Evolutionary conservation across 306 rosid species (phyloP), one percentile per base, ranked within the genome.

Genomic region (Vigna unguiculata): DNA sequence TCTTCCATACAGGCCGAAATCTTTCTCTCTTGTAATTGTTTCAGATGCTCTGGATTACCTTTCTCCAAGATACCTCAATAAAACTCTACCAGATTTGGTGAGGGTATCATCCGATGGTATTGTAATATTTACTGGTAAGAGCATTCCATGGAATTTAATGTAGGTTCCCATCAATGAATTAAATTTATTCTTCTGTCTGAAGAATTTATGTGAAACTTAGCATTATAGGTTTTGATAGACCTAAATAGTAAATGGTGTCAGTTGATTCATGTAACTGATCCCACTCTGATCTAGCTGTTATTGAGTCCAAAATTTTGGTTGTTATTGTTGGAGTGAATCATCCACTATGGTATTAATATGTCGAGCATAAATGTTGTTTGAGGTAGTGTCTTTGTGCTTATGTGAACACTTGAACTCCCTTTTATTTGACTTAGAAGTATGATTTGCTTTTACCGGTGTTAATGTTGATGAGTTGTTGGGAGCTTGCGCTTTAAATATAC

Each of bases 51-150:
- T 91, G 80, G 96, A 91, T 81, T 89, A 91, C 83, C 75, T 91
- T 15, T 91, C 93, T 46, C 93, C 91, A 15, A 85, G 78, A 74
- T 89, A 91, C 87, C 96, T 91, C 82, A 91, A 91, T 82, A 91
- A 84, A 75, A 87, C 96, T 73, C 86, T 91, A 55, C 90, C 91
- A 2, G 91, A 89, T 84, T 83, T 87, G 51, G 92, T 86, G 66
- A 89, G 97, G 81, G 89, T 89, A 54, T 72, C 97, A 48, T 12
- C 81, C 43, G 92, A 83, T 58, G 93, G 97, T 19, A 36, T 87
- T 46, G 93, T 83, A 59, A 78, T 89, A 72, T 87, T 89, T 73
- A 72, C 92, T 43, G 93, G 90, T 87, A 77, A 74, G 85, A 30
- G 55, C 70, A 73, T 55, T 62, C 55, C 25, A 68, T 69, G 30